A percentile compares a stretch with the other conserved stretches of the same genome.
These are phyloP conservation scores for Jaminaea rosea DNA, from an alignment of 1,284 basidiomycete genomes.

Conservation along the genomic window DNA sequence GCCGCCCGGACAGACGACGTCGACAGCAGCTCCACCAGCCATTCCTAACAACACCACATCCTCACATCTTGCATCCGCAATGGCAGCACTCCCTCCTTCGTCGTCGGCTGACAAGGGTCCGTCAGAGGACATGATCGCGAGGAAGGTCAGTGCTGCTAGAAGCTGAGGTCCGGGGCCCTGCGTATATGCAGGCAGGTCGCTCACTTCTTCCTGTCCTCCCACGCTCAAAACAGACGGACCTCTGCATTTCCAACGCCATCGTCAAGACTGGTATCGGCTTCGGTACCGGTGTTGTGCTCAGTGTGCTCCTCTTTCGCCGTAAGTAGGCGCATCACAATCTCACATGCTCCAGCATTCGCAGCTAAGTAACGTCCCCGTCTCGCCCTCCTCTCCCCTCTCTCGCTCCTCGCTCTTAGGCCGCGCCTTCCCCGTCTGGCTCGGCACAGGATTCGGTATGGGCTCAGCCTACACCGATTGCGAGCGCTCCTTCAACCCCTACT, in stretches of 20 bases:
- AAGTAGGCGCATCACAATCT: too few species aligned
- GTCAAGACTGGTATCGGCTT: constrained; percentile 80
- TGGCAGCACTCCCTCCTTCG: too few species aligned
- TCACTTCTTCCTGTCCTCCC: background rate
- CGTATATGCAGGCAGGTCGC: background rate
- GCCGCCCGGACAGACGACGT: too few species aligned
- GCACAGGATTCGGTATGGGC: constrained; percentile 74
- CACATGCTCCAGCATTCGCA: too few species aligned
- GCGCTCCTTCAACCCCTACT: constrained; percentile 86
- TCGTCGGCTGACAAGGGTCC: constrained; percentile 50
- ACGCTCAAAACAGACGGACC: constrained; percentile 22
- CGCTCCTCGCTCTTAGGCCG: constrained; percentile 71
- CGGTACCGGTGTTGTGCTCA: constrained; percentile 83
- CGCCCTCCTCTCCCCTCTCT: too few species aligned
- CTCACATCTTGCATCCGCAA: too few species aligned
- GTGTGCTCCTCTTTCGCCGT: constrained; percentile 91
- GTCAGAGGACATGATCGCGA: constrained; percentile 73
- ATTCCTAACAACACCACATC: too few species aligned
- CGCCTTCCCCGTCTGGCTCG: constrained; percentile 87
- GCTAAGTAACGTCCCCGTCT: too few species aligned
- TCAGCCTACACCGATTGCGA: constrained; percentile 91
- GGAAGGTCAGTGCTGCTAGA: constrained; percentile 59
- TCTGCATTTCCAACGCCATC: constrained; percentile 51
- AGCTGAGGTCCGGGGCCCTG: constrained; percentile 11
- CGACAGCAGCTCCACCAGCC: too few species aligned